phyloP scores from a whole-genome alignment of 2,329 filamentous ascomycete genomes.

The Mycocentrospora acerina region DNA sequence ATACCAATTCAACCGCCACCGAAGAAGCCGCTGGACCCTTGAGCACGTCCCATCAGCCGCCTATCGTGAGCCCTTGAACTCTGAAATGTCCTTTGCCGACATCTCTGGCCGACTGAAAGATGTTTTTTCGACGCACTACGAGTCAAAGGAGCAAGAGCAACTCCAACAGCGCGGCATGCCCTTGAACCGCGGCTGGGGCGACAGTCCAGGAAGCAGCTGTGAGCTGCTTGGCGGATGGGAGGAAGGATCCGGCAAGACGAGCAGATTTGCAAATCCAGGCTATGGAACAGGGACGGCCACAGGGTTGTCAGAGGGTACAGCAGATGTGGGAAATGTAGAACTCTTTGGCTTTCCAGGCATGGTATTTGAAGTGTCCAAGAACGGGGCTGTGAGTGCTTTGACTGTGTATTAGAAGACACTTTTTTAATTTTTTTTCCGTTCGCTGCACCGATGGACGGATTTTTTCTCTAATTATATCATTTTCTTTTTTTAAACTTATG shows the following conservation, averaged over 20 bases:
- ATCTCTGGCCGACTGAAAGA: conserved; percentile 69
- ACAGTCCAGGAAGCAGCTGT: conserved; percentile 86
- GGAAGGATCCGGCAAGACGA: conserved; percentile 53
- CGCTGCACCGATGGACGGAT: too few species aligned
- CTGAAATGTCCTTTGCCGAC: conserved; percentile 63
- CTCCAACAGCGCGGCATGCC: conserved; percentile 69
- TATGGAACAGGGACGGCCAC: too few species aligned
- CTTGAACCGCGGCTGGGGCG: conserved; percentile 85
- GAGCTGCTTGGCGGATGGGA: conserved; percentile 69
- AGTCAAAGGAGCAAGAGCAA: conserved; percentile 56
- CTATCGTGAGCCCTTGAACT: conserved; percentile 57
- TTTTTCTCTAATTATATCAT: too few species aligned
- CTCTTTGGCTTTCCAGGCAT: conserved; percentile 91
- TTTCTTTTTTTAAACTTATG: too few species aligned
- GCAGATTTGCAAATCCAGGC: conserved; percentile 35
- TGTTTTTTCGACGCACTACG: conserved; percentile 69
- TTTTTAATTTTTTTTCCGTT: too few species aligned
- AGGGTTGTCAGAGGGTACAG: conserved; percentile 46
- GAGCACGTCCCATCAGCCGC: conserved; percentile 47
- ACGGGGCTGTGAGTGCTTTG: conserved; percentile 82
- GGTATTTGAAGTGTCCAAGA: conserved; percentile 94
- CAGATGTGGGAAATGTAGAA: conserved; percentile 70
- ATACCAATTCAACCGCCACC: conserved; percentile 94
- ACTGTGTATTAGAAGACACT: conserved; percentile 87
- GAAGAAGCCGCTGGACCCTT: conserved; percentile 84